Base-by-base conservation (phyloP, 495 filamentous ascomycete species). In the Pseudomonodictys pantanalensis region DNA sequence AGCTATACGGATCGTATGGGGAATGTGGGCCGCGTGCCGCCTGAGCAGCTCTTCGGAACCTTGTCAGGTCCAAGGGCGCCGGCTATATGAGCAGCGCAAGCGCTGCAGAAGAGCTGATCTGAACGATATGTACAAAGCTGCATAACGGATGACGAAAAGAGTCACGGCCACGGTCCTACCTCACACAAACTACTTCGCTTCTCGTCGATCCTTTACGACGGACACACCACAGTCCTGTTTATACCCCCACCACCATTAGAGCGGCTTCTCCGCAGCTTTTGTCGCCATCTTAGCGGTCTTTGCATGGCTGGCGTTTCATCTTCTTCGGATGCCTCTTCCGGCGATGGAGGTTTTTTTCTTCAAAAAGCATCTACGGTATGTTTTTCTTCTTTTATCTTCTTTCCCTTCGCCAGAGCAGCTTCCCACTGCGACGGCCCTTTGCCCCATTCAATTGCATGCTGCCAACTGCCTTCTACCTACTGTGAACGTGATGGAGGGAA, bases 1-100 rank as follows among this genome's bases (percentile, higher is more conserved):
- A 77, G 76, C 11, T 86, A 83, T 71, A 83, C 82, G 62, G 50
- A 92, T 66, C 85, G 87, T 54, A 84, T 82, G 35, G 83, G 81
- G 56, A 88, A 88, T 66, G 86, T 96, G 76, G 79, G 82, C 58
- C 81, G 90, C 48, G 78, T 97, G 66, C 92, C 91, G 4, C 92
- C 92, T 2, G 82, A 86, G 62, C 84, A 91, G 64, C 77, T 97
- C 28, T 86, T 96, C 64, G 86, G 59, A 17, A 59, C 64, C 15
- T 46, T 68, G 1, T 23, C 24, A 1, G 60, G 60, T 10, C 60
- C 56, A 30, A 25, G 57, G 30, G 25, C 62, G 2, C 50, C 52
- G 23, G 57, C 62, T 17, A 62, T 62, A 56, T 62, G 58, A 62
- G 20, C 29, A 23, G 18, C 11, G 42, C 3, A 12, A 33, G 20